These are phyloP conservation scores for Colletotrichum orchidophilum DNA, from an alignment of 2,329 filamentous ascomycete genomes.

Conservation along the genomic window DNA sequence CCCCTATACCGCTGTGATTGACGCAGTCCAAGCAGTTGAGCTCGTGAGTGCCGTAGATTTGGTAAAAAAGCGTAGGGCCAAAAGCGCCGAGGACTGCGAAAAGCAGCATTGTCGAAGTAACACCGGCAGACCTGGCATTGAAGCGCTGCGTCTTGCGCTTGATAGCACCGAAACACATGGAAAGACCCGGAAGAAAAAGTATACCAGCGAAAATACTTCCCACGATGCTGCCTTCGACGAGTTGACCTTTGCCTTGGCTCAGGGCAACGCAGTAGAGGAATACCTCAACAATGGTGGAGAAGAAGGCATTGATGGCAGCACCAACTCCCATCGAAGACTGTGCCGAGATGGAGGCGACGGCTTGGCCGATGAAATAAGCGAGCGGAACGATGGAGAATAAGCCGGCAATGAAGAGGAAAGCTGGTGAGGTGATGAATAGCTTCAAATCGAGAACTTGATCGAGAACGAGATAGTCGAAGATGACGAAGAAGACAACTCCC, in stretches of 20 bases:
- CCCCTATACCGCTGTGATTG: conserved; percentile 51
- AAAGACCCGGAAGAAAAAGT: conserved; percentile 90
- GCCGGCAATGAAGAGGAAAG: conserved; percentile 85
- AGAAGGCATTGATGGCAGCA: conserved; percentile 97
- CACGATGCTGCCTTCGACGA: conserved; percentile 96
- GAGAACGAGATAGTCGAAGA: conserved; percentile 90
- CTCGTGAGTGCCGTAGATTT: conserved; percentile 98
- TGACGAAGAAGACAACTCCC: conserved; percentile 90
- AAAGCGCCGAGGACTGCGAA: conserved; percentile 97
- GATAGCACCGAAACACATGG: conserved; percentile 98
- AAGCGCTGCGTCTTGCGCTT: conserved; percentile 98
- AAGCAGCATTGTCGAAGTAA: conserved; percentile 96
- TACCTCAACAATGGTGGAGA: conserved; percentile 96
- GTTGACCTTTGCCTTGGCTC: conserved; percentile 87
- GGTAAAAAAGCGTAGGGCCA: conserved; percentile 95
- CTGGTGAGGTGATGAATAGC: conserved; percentile 80
- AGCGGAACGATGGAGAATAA: conserved; percentile 94
- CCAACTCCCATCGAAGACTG: conserved; percentile 98
- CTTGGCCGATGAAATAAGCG: conserved; percentile 98
- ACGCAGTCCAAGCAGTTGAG: conserved; percentile 81
- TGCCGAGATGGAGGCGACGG: conserved; percentile 96
- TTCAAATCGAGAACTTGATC: conserved; percentile 74
- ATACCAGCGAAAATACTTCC: conserved; percentile 98
- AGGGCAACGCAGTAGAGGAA: conserved; percentile 97
- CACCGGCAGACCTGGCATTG: conserved; percentile 94